Base-by-base conservation (phyloP, 2,329 filamentous ascomycete genomes). In the Aphanoascus verrucosus region DNA sequence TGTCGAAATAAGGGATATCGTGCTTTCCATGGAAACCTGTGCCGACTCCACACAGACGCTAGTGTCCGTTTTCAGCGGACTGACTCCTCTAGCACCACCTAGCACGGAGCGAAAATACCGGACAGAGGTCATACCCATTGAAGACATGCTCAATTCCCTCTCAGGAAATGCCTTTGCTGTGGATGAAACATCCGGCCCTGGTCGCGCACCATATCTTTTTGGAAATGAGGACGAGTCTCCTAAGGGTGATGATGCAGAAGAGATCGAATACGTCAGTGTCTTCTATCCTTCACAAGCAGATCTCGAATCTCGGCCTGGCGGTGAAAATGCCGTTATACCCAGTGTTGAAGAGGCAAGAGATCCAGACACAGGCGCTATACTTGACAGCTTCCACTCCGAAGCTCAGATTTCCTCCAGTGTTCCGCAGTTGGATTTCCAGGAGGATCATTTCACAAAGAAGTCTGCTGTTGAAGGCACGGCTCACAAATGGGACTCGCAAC, bases 11-110 rank as follows among this genome's bases (percentile, higher is more conserved):
- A 82, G 82, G 56, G 90, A 95, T 63, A 85, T 94, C 59, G 76
- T 98, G 1, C 76, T 98, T 51, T 84, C 98, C 34, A 72, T 98
- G 5, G 93, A 98, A 68, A 94, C 90, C 0, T 98, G 94, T 63
- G 93, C 93, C 31, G 93, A 98, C 69, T 98, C 93, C 1, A 97
- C 89, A 0, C 89, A 96, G 66, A 98, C 93, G 0, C 76, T 98
- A 12, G 84, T 95, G 50, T 77, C 80, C 1, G 78, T 94, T 41
- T 72, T 90, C 14, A 88, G 86, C 62, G 89, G 85, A 0, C 75
- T 98, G 3, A 82, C 84, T 37, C 93, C 91, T 3, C 91, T 93
- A 1, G 83, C 82, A 6, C 85, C 89, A 0, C 88, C 90, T 1
- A 91, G 81, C 63, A 88, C 85, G 57, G 84, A 86, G 60, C 80